Conservation (phyloP, 1,284 basidiomycete genomes). For the Mycosarcoma mackinlayi region DNA sequence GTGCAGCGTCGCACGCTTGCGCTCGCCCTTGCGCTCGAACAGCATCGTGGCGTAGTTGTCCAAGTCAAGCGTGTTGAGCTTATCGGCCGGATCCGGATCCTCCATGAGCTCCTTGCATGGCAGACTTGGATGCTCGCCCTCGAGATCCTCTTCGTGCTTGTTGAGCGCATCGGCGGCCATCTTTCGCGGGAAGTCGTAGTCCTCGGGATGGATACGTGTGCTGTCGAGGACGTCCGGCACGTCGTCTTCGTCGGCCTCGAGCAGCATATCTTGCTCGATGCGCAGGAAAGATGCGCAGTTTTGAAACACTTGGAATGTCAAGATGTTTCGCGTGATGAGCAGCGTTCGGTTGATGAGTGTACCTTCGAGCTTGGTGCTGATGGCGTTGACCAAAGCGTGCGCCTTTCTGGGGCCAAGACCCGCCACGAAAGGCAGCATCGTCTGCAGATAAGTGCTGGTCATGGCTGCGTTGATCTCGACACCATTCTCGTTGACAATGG, state of each 20-base stretch:
- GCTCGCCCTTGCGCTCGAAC: constrained; percentile 71
- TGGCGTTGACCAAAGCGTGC: constrained; percentile 76
- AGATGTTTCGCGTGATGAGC: constrained; percentile 52
- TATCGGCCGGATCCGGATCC: constrained; percentile 81
- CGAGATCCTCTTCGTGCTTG: constrained; percentile 71
- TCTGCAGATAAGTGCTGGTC: constrained; percentile 85
- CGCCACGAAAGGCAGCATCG: constrained; percentile 88
- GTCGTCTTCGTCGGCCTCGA: constrained; percentile 75
- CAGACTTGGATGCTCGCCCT: constrained; percentile 61
- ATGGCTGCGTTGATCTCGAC: constrained; percentile 95
- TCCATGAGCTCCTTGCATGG: constrained; percentile 78
- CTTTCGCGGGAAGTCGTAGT: constrained; percentile 96
- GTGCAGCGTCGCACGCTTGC: constrained; percentile 76
- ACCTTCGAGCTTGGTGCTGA: constrained; percentile 61
- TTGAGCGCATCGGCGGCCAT: constrained; percentile 98
- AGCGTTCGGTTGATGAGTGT: constrained; percentile 62
- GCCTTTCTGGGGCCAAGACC: constrained; percentile 96
- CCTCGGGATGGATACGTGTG: constrained; percentile 96
- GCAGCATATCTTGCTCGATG: constrained; percentile 72
- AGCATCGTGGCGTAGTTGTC: constrained; percentile 97
- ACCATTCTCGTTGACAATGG: constrained; percentile 89
- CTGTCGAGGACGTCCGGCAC: constrained; percentile 89
- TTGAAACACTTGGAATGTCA: constrained; percentile 60
- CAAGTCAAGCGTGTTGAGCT: constrained; percentile 89
- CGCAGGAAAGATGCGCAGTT: constrained; percentile 78